Percentiles rank a stretch among this genome's conserved stretches.
phyloP scores from a whole-genome alignment of 495 filamentous ascomycete genomes.

The Poronia punctata region DNA sequence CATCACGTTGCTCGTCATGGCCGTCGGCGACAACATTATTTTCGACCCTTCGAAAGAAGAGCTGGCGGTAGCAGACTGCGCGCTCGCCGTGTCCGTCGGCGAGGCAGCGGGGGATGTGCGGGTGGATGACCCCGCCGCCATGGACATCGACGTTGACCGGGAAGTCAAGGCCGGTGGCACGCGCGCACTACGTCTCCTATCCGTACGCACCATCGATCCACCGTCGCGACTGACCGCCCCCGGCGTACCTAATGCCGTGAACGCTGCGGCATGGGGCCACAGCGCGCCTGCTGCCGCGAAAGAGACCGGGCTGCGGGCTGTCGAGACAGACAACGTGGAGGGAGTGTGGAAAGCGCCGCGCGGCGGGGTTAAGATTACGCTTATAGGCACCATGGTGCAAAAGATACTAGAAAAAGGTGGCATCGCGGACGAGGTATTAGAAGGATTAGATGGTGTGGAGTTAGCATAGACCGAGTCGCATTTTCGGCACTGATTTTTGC shows the following conservation, averaged over 20 bases:
- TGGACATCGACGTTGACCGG: slow-evolving; percentile 25
- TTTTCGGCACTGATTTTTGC: not conserved
- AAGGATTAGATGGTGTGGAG: slow-evolving; percentile 61
- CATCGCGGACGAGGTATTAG: slow-evolving; percentile 77
- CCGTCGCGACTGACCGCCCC: slow-evolving; percentile 50
- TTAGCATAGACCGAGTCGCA: slow-evolving; percentile 25
- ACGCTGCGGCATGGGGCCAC: slow-evolving; percentile 50
- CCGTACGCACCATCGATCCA: slow-evolving; percentile 63
- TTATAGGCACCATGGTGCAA: slow-evolving; percentile 60
- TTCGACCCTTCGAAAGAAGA: slow-evolving; percentile 90
- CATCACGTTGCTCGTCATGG: slow-evolving; percentile 81
- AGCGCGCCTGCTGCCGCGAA: slow-evolving; percentile 35
- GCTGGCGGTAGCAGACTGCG: slow-evolving; percentile 82
- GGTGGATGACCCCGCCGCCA: slow-evolving; percentile 3
- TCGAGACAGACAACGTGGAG: slow-evolving; percentile 51
- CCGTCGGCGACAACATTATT: slow-evolving; percentile 79
- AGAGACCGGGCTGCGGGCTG: slow-evolving; percentile 33
- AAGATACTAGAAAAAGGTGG: slow-evolving; percentile 63
- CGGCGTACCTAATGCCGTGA: slow-evolving; percentile 61
- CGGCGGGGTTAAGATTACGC: slow-evolving; percentile 63
- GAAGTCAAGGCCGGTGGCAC: slow-evolving; percentile 2
- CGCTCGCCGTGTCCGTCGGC: slow-evolving; percentile 70
- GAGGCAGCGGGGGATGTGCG: slow-evolving; percentile 11
- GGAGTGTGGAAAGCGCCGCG: slow-evolving; percentile 74
- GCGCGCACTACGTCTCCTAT: slow-evolving; percentile 43